Percentiles rank a stretch among this genome's conserved stretches.
Evolutionary conservation across 1,284 basidiomycete species (phyloP).

Genomic region (Pseudozyma sp.): DNA sequence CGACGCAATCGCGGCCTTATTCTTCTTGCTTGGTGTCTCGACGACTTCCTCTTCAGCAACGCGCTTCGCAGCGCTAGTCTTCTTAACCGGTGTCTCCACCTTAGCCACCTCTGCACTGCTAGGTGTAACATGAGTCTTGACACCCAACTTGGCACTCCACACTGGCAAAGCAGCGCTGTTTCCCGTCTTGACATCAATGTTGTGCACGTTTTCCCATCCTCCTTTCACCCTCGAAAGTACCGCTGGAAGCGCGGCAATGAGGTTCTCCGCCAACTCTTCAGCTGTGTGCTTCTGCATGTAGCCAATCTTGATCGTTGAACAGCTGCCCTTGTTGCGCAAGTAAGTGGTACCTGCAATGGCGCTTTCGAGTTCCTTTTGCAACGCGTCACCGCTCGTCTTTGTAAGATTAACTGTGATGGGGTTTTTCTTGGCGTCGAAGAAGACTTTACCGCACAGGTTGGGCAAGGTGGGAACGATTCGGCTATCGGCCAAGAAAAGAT

Average conservation of each 20-base stretch:
- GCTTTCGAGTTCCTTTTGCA: constrained; percentile 88
- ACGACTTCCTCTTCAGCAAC: constrained; percentile 4
- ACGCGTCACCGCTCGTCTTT: constrained; percentile 75
- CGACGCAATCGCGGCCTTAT: not conserved
- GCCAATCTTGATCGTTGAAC: constrained; percentile 80
- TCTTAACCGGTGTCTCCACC: not conserved
- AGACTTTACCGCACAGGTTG: constrained; percentile 85
- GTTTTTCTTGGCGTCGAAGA: constrained; percentile 94
- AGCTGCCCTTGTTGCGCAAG: constrained; percentile 73
- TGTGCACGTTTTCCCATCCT: constrained; percentile 92
- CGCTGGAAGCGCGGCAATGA: constrained; percentile 82
- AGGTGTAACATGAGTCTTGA: constrained; percentile 30
- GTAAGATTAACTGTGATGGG: constrained; percentile 88
- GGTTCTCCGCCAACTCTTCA: constrained; percentile 81
- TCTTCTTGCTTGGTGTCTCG: constrained; percentile 7
- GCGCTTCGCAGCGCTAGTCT: constrained; percentile 10
- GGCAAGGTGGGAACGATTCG: constrained; percentile 88
- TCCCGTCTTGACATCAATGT: constrained; percentile 89
- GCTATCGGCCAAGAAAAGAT: constrained; percentile 92
- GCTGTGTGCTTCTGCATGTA: constrained; percentile 78
- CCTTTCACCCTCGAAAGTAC: constrained; percentile 77
- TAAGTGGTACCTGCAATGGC: constrained; percentile 93
- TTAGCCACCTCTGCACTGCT: not conserved
- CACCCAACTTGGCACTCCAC: constrained; percentile 82
- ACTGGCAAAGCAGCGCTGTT: constrained; percentile 86